phyloP scores from a whole-genome alignment of 768 basidiomycete genomes.

The Russula dissimulans region DNA sequence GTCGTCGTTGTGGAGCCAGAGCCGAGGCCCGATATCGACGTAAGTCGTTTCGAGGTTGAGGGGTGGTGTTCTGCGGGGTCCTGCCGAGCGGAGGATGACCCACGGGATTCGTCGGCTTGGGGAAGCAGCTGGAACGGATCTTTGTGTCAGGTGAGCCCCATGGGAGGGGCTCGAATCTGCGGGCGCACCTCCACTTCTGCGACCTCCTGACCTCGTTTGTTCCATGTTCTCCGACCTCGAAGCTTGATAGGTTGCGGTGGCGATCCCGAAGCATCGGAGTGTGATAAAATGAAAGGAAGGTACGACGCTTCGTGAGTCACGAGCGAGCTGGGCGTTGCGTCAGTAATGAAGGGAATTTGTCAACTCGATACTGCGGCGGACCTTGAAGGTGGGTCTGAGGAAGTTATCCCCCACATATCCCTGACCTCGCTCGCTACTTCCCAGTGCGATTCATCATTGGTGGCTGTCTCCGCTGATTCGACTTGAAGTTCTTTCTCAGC shows the following conservation, averaged over 20 bases:
- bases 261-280: constrained; percentile 12
- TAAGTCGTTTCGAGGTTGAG: constrained; percentile 11
- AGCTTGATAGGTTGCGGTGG: constrained; percentile 8
- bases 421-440: constrained; percentile 11
- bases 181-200: constrained; percentile 6
- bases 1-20: neutral
- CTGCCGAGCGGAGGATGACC: constrained; percentile 5
- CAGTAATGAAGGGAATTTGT: no score
- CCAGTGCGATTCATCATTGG: constrained; percentile 16
- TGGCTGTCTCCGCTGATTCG: neutral
- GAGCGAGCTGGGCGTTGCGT: neutral
- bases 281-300: constrained; percentile 17
- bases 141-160: constrained; percentile 6
- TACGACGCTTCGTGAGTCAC: constrained; percentile 18
- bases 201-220: constrained; percentile 20
- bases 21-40: constrained; percentile 14
- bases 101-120: constrained; percentile 7
- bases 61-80: neutral
- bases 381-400: constrained; percentile 7
- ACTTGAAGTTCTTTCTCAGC: neutral
- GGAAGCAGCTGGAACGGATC: constrained; percentile 8
- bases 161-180: neutral
- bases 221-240: constrained; percentile 17
- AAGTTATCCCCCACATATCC: constrained; percentile 12
- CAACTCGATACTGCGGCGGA: neutral